Conservation (phyloP, 805 yeast species). For the Candida hispaniensis region DNA sequence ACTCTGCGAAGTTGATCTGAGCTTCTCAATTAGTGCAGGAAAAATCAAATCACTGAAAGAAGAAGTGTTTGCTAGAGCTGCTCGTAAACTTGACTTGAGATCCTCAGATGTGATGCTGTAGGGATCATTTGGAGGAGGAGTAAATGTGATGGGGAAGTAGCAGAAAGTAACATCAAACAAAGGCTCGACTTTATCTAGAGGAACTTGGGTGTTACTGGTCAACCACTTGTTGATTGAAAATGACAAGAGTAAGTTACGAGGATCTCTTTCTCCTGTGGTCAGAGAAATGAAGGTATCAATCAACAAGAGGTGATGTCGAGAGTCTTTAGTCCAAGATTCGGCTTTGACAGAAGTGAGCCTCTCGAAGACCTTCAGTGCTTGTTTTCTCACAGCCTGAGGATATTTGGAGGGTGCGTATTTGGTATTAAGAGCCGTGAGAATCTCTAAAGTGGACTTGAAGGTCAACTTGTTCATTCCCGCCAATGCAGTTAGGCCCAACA, state of each 20-base stretch:
- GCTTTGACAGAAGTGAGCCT: constrained; percentile 30
- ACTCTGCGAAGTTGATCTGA: constrained; percentile 21
- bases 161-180: constrained; percentile 85
- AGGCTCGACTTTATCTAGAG: constrained; percentile 43
- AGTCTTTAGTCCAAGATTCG: no score
- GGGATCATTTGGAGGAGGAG: constrained; percentile 82
- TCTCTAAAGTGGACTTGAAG: constrained; percentile 25
- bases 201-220: constrained; percentile 32
- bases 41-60: constrained; percentile 62
- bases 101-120: constrained; percentile 69
- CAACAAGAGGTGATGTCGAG: no score
- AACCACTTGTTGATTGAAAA: constrained; percentile 46
- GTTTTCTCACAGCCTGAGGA: constrained; percentile 12
- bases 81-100: constrained; percentile 50
- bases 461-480: constrained; percentile 41
- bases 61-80: constrained; percentile 50
- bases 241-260: constrained; percentile 67
- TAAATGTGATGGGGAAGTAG: constrained; percentile 92
- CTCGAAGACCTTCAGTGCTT: constrained; percentile 47
- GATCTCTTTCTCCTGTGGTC: constrained; percentile 89
- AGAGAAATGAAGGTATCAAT: constrained; percentile 52
- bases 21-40: constrained; percentile 52
- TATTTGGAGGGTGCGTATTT: constrained; percentile 25
- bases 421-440: constrained; percentile 28
- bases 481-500: constrained; percentile 45